Evolutionary conservation across 805 yeast genomes (phyloP).

Genomic region (Suhomyces vadensis): DNA sequence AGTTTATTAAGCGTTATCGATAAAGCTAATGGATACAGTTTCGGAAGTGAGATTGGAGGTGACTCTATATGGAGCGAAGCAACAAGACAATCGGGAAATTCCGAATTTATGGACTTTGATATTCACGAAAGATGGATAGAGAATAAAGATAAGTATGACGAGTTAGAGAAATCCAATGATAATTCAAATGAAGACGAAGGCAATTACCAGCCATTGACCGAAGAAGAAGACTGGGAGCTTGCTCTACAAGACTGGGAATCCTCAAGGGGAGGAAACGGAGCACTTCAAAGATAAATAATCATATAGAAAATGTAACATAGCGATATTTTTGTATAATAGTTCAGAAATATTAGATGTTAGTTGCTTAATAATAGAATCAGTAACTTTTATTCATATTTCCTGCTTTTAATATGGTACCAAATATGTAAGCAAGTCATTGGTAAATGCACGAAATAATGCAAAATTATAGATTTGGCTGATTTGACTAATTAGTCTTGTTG

Average conservation of each 20-base stretch:
- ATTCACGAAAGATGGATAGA: slow-evolving; percentile 97
- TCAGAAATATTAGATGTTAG: no score
- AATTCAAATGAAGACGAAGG: slow-evolving; percentile 37
- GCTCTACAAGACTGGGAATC: slow-evolving; percentile 33
- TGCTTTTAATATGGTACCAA: background rate
- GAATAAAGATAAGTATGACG: slow-evolving; percentile 74
- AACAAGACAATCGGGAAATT: slow-evolving; percentile 69
- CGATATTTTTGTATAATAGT: no score
- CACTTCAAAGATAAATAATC: background rate
- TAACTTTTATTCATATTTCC: no score
- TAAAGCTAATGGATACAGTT: slow-evolving; percentile 89
- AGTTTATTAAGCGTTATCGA: slow-evolving; percentile 74
- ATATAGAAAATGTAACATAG: slow-evolving; percentile 1
- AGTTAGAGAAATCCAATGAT: slow-evolving; percentile 46
- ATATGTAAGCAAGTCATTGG: background rate
- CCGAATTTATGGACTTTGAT: slow-evolving; percentile 55
- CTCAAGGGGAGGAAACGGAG: slow-evolving; percentile 19
- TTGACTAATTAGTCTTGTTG: no score
- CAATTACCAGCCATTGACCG: slow-evolving; percentile 39
- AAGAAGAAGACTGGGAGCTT: slow-evolving; percentile 71
- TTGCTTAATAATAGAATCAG: no score
- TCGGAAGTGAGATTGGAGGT: slow-evolving; percentile 97
- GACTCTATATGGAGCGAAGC: slow-evolving; percentile 98
- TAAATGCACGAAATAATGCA: background rate
- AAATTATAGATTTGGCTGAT: background rate